phyloP scores from a whole-genome alignment of 2,329 filamentous ascomycete genomes.

The Aspergillus latus region DNA sequence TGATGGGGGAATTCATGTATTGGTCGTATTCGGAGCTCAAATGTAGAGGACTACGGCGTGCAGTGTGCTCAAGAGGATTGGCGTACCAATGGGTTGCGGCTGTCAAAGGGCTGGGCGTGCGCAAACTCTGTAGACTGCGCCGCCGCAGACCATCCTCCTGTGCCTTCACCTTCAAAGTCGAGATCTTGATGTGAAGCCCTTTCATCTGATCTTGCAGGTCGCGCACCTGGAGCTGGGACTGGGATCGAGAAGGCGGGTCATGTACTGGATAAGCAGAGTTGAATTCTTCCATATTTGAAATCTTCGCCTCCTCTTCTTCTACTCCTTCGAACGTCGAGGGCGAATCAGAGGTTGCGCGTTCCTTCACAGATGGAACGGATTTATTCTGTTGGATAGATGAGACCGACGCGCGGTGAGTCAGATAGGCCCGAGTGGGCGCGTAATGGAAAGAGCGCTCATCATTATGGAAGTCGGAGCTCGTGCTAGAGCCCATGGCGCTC shows the following conservation, averaged over 20 bases:
- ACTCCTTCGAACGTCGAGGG: conserved; percentile 29
- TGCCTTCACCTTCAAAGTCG: conserved; percentile 73
- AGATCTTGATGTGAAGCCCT: conserved; percentile 81
- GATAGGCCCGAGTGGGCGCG: conserved; percentile 31
- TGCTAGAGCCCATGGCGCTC: conserved; percentile 54
- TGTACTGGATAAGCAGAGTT: conserved; percentile 38
- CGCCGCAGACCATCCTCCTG: conserved; percentile 76
- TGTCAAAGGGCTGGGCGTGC: conserved; percentile 76
- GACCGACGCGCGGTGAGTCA: conserved; percentile 39
- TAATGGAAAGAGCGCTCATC: conserved; percentile 38
- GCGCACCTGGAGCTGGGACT: conserved; percentile 71
- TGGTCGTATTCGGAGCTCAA: conserved; percentile 36
- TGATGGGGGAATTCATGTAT: conserved; percentile 31
- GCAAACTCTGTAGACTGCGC: conserved; percentile 71
- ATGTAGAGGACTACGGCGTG: conserved; percentile 36
- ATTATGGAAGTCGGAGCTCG: conserved; percentile 29
- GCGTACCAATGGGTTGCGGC: conserved; percentile 63
- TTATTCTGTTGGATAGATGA: conserved; percentile 36
- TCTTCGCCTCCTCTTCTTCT: conserved; percentile 26
- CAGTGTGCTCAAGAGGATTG: conserved; percentile 39
- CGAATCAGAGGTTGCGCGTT: conserved; percentile 22
- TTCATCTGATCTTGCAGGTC: conserved; percentile 81
- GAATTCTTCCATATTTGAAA: conserved; percentile 33
- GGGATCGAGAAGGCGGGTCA: conserved; percentile 60
- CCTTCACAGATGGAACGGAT: conserved; percentile 14